Conservation (phyloP, 495 filamentous ascomycete species). For the Podospora appendiculata region DNA sequence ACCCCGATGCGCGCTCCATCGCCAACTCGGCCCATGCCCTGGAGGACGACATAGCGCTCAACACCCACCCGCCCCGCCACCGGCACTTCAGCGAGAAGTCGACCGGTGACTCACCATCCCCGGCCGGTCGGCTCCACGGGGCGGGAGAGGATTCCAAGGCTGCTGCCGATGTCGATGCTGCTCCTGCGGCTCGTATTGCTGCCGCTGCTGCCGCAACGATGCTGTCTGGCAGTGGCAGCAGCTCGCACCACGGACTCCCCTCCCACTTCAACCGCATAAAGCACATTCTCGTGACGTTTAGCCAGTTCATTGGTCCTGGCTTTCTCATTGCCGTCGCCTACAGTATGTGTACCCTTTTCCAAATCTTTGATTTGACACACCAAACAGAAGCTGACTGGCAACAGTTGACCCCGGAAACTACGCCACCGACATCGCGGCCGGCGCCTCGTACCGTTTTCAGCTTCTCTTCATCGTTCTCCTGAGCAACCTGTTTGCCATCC, state of each 20-base stretch:
- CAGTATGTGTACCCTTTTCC: constrained; percentile 24
- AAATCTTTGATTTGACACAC: constrained; percentile 17
- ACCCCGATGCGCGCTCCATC: constrained; percentile 4
- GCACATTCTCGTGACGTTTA: constrained; percentile 51
- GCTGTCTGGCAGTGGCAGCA: neutral
- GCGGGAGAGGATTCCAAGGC: neutral
- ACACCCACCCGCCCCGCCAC: neutral
- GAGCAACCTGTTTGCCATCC: constrained; percentile 24
- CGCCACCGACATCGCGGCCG: constrained; percentile 23
- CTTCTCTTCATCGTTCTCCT: constrained; percentile 26
- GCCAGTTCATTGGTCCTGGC: constrained; percentile 76
- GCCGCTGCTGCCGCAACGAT: neutral
- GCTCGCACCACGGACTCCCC: neutral
- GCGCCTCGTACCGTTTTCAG: constrained; percentile 20
- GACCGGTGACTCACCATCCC: neutral
- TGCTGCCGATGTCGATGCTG: neutral
- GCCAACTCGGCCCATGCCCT: neutral
- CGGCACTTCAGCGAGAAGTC: neutral
- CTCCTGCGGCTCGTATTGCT: neutral
- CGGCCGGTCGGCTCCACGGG: constrained; percentile 3
- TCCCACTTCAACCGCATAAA: constrained; percentile 17
- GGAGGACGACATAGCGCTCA: neutral
- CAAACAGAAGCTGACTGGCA: neutral
- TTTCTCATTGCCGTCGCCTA: constrained; percentile 74
- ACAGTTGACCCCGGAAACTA: constrained; percentile 28